Evolutionary conservation across 192 early-diverging fungal genomes (phyloP), one percentile per base, ranked within the genome.

Genomic region (Blastocladiella britannica): DNA sequence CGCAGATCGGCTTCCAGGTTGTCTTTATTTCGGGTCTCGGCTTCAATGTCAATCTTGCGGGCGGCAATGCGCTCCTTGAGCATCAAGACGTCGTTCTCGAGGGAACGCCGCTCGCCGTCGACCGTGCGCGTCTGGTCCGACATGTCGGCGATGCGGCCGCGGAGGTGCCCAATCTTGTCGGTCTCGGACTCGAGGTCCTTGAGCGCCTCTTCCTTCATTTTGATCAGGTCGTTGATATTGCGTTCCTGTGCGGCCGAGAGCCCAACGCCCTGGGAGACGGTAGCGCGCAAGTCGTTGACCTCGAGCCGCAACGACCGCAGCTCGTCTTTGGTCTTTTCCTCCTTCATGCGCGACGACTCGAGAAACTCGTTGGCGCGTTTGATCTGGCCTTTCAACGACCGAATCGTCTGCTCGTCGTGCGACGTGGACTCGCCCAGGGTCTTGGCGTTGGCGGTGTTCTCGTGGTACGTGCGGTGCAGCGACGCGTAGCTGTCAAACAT

Each of bases 141-240:
- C 7, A 77, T 60, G 22, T 75, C 67, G 2, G 68, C 56, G 47
- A 80, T 70, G 37, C 51, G 37, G 31, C 70, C 67, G 22, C 78
- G 60, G 25, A 80, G 54, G 15, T 61, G 61, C 20, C 73, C 74
- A 57, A 80, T 80, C 51, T 70, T 69, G 31, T 75, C 72, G 27
- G 80, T 65, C 67, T 80, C 77, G n/a, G 56, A 56, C 47, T 80
- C 78, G 9, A 80, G 60, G 37, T 80, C 78, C 43, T 70, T 69
- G 1, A 60, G 63, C 0, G 68, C 54, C 53, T 70, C 66, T 56
- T 80, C 78, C 60, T 80, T 80, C n/a, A 65, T 55, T 18, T 61
- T 56, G 26, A 77, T 62, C 25, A 80, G 64, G 51, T 80, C 78
- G 51, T 72, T 72, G 9, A 80, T 62, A 0, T 68, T 68, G 28